These are phyloP conservation scores for Pseudogymnoascus sp. DNA, from an alignment of 2,329 filamentous ascomycete species.

Conservation along the genomic window DNA sequence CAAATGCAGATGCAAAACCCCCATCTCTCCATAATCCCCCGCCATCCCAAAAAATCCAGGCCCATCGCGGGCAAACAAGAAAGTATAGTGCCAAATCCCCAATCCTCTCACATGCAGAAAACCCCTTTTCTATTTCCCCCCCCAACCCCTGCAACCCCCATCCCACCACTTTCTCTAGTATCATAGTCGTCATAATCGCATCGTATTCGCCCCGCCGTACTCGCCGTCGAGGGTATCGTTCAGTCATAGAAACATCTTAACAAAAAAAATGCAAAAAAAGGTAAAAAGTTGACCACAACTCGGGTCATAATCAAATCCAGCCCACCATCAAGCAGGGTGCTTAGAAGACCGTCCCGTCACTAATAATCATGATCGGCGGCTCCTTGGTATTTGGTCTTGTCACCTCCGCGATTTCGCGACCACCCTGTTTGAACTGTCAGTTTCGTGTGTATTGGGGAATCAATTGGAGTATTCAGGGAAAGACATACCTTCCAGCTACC, in stretches of 20 bases:
- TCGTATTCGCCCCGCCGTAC: background rate
- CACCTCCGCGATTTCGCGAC: constrained; percentile 90
- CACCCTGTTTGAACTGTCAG: constrained; percentile 48
- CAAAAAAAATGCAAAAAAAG: background rate
- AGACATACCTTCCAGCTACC: constrained; percentile 88
- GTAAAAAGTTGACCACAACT: background rate
- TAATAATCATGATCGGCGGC: constrained; percentile 90
- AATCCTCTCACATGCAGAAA: background rate
- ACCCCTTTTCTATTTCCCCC: background rate
- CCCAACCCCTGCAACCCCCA: background rate
- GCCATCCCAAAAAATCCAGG: background rate
- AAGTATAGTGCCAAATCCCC: background rate
- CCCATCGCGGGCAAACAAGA: background rate
- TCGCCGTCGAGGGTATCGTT: constrained; percentile 1
- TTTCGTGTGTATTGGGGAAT: constrained; percentile 10
- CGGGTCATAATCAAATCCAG: background rate
- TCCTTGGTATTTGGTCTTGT: constrained; percentile 93
- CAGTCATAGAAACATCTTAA: constrained; percentile 2
- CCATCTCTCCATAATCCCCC: background rate
- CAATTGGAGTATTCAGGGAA: background rate
- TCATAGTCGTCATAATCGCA: background rate
- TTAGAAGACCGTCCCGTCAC: constrained; percentile 90
- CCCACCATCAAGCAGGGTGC: background rate
- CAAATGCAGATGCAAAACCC: background rate
- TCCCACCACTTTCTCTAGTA: background rate